A percentile compares a stretch with the other conserved stretches of the same genome.
Conservation (phyloP, 176 grass and related monocot species). For the Olyra latifolia region DNA sequence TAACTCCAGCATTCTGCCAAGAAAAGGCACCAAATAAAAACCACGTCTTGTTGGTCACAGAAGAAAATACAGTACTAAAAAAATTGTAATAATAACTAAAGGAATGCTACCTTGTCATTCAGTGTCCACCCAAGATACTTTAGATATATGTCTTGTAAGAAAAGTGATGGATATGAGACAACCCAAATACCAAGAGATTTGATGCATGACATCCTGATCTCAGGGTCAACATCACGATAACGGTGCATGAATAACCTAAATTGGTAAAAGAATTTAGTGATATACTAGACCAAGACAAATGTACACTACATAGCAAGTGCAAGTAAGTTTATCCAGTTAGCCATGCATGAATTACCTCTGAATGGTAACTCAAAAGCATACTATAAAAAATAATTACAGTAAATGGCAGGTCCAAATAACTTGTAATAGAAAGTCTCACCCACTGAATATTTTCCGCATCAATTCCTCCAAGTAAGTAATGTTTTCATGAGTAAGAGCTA, state of each 20-base stretch:
- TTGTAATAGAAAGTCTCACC: constrained; percentile 56
- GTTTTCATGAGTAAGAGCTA: constrained; percentile 79
- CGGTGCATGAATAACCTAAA: constrained; percentile 98
- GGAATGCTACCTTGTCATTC: constrained; percentile 84
- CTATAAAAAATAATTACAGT: not conserved
- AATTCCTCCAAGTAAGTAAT: constrained; percentile 83
- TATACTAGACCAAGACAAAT: not conserved
- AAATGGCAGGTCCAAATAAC: not conserved
- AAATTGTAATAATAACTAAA: not conserved
- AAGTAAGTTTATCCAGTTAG: not conserved
- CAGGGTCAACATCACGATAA: constrained; percentile 95
- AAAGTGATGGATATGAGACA: constrained; percentile 89
- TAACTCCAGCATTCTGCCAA: constrained; percentile 84
- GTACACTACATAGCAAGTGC: not conserved
- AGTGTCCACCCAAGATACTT: constrained; percentile 99
- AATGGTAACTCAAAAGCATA: not conserved
- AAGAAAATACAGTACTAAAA: constrained; percentile 30
- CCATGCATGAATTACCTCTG: not conserved
- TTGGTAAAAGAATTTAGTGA: constrained; percentile 1
- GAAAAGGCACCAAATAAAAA: constrained; percentile 24
- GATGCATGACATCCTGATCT: constrained; percentile 87
- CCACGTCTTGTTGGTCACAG: constrained; percentile 12
- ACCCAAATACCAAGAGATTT: constrained; percentile 94
- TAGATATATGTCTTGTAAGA: constrained; percentile 92
- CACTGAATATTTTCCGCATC: constrained; percentile 91